Base-by-base conservation (phyloP, 176 grass and related monocot genomes). In the Aegilops longissima region DNA sequence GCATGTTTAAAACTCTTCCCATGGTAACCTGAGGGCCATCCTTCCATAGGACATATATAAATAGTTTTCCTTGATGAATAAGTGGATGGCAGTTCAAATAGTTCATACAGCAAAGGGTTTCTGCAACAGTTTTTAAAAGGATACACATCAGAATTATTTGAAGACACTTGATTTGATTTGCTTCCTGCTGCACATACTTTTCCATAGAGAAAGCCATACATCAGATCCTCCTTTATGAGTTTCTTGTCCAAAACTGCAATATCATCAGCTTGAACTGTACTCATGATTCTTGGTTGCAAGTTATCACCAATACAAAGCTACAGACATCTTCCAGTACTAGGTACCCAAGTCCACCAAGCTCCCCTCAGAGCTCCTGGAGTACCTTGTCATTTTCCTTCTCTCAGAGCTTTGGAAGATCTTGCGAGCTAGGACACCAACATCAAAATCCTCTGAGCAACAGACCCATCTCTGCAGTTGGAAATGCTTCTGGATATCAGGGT, bases 241-340 rank as follows among this genome's bases (percentile, higher is more conserved):
- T 36, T 36, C 35, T 74, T 18, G 5, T 36, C 11, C 23, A 89
- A 80, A 6, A 13, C 7, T 31, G 18, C 1, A 14, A 89, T 75
- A 5, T 69, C 21, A 29, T 86, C 39, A 14, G n/a, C 4, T 16
- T 68, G 4, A 7, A 73, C 14, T 0, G 87, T 84, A 35, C 44
- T 17, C 74, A 83, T 89, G 34, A 84, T 66, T 10, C 5, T 5
- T 8, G 67, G 35, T 36, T 36, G 35, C 35, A 36, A 36, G 35
- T 36, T 36, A 36, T 36, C 35, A 36, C 35, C 7, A 89, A 6
- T 4, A 90, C 25, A 0, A 0, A 21, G 25, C 84, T 89, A 3
- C 86, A 92, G 0, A 85, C 77, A 70, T 93, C 88, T 58, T 93
- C 81, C 2, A 90, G 30, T 14, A 93, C 80, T 5, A 93, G n/a